phyloP scores from a whole-genome alignment of 2,329 filamentous ascomycete species.

The Aureobasidium sp. region DNA sequence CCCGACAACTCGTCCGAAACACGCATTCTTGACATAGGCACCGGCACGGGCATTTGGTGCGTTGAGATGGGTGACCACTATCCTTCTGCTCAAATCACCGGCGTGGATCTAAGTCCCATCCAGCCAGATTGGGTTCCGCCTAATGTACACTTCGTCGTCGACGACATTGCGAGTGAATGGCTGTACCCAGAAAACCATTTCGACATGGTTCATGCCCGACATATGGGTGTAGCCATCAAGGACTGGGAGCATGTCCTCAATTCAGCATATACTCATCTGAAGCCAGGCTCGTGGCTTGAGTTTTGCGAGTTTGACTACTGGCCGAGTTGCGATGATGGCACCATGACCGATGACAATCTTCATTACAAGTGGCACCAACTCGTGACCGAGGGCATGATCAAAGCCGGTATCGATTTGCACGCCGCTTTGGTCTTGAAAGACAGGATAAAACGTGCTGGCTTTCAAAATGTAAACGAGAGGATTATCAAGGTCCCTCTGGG shows the following conservation, averaged over 20 bases:
- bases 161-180: slow-evolving; percentile 29
- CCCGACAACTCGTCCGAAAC: slow-evolving; percentile 21
- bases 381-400: slow-evolving; percentile 20
- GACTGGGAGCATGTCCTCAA: slow-evolving; percentile 14
- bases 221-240: slow-evolving; percentile 18
- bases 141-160: slow-evolving; percentile 28
- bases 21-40: slow-evolving; percentile 43
- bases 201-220: slow-evolving; percentile 13
- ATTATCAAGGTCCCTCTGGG: slow-evolving; percentile 22
- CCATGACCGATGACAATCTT: slow-evolving; percentile 17
- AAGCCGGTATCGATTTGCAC: slow-evolving; percentile 20
- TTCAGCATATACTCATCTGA: slow-evolving; percentile 22
- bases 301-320: slow-evolving; percentile 31
- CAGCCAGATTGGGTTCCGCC: slow-evolving; percentile 42
- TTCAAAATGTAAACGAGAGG: slow-evolving; percentile 23
- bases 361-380: slow-evolving; percentile 21
- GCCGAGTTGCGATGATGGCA: slow-evolving; percentile 19
- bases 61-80: slow-evolving; percentile 30
- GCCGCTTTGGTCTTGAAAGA: slow-evolving; percentile 18
- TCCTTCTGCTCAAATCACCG: slow-evolving; percentile 33
- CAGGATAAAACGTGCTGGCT: slow-evolving; percentile 23
- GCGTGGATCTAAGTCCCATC: slow-evolving; percentile 44
- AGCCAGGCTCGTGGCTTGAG: slow-evolving; percentile 35
- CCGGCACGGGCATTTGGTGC: slow-evolving; percentile 40
- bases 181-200: slow-evolving; percentile 16